Evolutionary conservation across 768 basidiomycete species (phyloP).

Genomic region (Leccinum imitatum): DNA sequence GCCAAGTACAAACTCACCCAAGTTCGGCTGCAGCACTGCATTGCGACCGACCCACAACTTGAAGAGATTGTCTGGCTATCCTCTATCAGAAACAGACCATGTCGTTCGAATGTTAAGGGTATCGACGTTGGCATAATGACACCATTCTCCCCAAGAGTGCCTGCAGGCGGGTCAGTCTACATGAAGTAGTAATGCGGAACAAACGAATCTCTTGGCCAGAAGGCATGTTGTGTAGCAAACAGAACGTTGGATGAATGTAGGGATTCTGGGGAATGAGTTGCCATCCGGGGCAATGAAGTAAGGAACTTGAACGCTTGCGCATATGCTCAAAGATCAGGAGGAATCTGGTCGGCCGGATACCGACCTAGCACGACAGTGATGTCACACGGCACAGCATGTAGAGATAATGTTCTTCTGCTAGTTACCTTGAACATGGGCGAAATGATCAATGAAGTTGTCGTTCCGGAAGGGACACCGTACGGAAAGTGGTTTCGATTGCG

Average conservation of each 20-base stretch:
- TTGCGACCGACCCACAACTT: conserved; percentile 58
- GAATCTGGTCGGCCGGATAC: conserved; percentile 95
- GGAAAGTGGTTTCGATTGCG: too few relatives aligned
- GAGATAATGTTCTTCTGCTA: too few relatives aligned
- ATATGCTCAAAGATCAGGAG: conserved; percentile 87
- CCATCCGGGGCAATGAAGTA: conserved; percentile 87
- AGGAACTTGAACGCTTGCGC: conserved; percentile 86
- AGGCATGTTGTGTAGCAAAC: conserved; percentile 94
- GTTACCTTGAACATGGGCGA: too few relatives aligned
- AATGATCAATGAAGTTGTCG: too few relatives aligned
- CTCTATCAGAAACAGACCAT: conserved; percentile 95
- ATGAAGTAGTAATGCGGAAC: background rate
- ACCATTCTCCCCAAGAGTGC: conserved; percentile 57
- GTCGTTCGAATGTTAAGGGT: conserved; percentile 72
- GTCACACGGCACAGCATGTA: background rate
- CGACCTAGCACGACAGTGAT: conserved; percentile 49
- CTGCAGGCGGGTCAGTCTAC: conserved; percentile 40
- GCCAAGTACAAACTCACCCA: conserved; percentile 37
- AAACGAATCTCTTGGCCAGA: conserved; percentile 58
- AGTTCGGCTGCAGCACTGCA: conserved; percentile 76
- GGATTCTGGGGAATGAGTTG: conserved; percentile 60
- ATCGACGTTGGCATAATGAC: conserved; percentile 84
- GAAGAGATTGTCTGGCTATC: conserved; percentile 85
- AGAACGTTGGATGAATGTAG: conserved; percentile 94
- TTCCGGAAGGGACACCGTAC: too few relatives aligned